Evolutionary conservation across 108 stramenopile genomes (phyloP).

Genomic region (Discostella pseudostelligera): DNA sequence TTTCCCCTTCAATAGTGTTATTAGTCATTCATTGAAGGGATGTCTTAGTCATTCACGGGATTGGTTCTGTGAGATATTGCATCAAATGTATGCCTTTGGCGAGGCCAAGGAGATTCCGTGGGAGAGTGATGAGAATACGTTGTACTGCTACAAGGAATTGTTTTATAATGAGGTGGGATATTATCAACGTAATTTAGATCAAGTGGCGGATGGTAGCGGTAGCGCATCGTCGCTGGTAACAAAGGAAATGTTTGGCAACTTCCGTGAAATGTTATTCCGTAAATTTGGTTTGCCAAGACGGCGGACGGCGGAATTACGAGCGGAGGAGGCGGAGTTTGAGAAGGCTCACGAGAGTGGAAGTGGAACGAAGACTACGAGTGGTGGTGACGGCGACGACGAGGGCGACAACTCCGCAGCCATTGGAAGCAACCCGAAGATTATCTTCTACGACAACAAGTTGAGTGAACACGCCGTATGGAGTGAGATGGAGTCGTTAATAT

Average conservation of each 20-base stretch:
- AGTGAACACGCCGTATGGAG: conserved; percentile 31
- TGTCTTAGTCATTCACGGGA: conserved; percentile 30
- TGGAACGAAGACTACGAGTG: neutral
- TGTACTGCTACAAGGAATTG: conserved; percentile 37
- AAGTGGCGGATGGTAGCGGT: conserved; percentile 3
- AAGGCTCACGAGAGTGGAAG: neutral
- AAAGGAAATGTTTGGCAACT: conserved; percentile 21
- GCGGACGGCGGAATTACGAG: conserved; percentile 17
- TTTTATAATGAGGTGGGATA: conserved; percentile 34
- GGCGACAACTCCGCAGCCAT: neutral
- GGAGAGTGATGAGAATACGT: conserved; percentile 30
- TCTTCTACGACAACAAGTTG: conserved; percentile 40
- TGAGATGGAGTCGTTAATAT: conserved; percentile 39
- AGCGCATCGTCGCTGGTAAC: conserved; percentile 17
- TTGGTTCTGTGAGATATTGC: conserved; percentile 42
- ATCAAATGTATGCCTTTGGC: conserved; percentile 48
- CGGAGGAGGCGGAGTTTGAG: conserved; percentile 3
- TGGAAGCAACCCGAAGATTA: conserved; percentile 26
- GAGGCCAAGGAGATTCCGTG: conserved; percentile 35
- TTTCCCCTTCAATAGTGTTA: conserved; percentile 35
- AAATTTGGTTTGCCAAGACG: conserved; percentile 37
- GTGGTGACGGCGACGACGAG: conserved; percentile 4
- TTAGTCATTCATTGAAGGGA: conserved; percentile 32
- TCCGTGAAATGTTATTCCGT: conserved; percentile 34
- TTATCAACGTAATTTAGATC: conserved; percentile 15